Base-by-base conservation (phyloP, 1,284 basidiomycete species). In the Apiotrichum gracile region DNA sequence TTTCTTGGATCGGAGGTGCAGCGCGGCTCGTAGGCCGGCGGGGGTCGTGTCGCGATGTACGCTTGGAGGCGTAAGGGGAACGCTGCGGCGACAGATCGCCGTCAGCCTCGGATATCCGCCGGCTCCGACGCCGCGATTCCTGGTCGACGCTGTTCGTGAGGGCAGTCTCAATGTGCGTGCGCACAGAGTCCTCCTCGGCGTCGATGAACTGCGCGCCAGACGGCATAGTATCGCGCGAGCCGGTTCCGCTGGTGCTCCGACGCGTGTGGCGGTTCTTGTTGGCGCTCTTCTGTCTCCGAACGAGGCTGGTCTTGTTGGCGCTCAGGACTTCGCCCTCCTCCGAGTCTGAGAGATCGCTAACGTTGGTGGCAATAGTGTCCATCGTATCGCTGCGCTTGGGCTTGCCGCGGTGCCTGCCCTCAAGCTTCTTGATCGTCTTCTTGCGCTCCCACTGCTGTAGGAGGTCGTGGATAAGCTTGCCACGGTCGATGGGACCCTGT, bases 121-220 rank as follows among this genome's bases (percentile, higher is more conserved):
- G 29, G 17, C 17, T n/a, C n/a, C n/a, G 33, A 5, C 6, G 13
- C 33, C 33, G 13, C 5, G 19, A 10, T 19, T 74, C 65, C 40
- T 65, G 62, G 51, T 83, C 83, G 25, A 82, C 83, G 24, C 88
- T 87, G 48, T 83, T 84, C 33, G 82, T 85, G 40, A 93, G 73
- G 57, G 87, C 85, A 58, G 86, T 83, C 65, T 91, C 86, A 46
- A 92, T 86, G 68, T 91, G 88, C 61, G 86, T 84, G 60, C 87
- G 82, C 5, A 87, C 88, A 56, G 85, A 80, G n/a, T 85, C 86
- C 55, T 92, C 91, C 3, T 91, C 87, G 6, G 90, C 91, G 69
- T 92, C 90, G 82, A 88, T 85, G 66, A 93, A 93, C 65, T 92
- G 91, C 7, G 88, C 91, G 1, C 73, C 81, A 4, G 82, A 80